Percentiles rank a stretch among this genome's conserved stretches.
phyloP scores from a whole-genome alignment of 345 rosid species.

The Psidium guajava region DNA sequence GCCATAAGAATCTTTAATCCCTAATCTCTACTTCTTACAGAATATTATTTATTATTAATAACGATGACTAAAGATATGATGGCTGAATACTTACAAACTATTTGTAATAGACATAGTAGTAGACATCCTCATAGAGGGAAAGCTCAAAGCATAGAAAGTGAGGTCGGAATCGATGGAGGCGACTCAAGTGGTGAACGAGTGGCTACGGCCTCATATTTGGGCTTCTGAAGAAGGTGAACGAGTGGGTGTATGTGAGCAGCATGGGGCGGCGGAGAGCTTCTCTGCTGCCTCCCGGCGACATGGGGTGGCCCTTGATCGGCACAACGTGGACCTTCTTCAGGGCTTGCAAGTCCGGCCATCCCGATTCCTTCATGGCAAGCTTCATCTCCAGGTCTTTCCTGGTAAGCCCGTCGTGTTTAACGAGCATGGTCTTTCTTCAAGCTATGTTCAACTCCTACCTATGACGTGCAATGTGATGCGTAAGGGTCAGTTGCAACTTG shows the following conservation, averaged over 20 bases:
- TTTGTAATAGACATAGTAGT: neutral
- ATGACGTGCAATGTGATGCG: neutral
- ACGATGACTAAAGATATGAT: too few relatives aligned
- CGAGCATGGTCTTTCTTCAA: neutral
- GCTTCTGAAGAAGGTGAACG: neutral
- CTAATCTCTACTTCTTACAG: too few relatives aligned
- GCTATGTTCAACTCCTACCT: neutral
- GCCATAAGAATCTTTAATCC: neutral
- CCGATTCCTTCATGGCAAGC: slow-evolving; percentile 47
- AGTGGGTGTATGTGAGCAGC: neutral
- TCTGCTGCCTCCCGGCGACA: slow-evolving; percentile 62
- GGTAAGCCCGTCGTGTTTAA: neutral
- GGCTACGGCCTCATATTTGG: neutral
- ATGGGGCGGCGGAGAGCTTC: neutral
- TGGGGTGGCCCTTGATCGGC: slow-evolving; percentile 80
- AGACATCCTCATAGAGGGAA: neutral
- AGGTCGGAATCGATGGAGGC: neutral
- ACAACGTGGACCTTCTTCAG: slow-evolving; percentile 69
- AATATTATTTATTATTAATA: too few relatives aligned
- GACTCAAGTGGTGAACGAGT: neutral
- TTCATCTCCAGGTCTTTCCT: slow-evolving; percentile 26
- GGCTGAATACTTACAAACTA: neutral
- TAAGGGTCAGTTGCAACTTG: neutral
- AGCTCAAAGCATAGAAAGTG: neutral
- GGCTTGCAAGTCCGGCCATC: slow-evolving; percentile 58